phyloP scores from a whole-genome alignment of 441 rosid species.

The Populus trichocarpa region DNA sequence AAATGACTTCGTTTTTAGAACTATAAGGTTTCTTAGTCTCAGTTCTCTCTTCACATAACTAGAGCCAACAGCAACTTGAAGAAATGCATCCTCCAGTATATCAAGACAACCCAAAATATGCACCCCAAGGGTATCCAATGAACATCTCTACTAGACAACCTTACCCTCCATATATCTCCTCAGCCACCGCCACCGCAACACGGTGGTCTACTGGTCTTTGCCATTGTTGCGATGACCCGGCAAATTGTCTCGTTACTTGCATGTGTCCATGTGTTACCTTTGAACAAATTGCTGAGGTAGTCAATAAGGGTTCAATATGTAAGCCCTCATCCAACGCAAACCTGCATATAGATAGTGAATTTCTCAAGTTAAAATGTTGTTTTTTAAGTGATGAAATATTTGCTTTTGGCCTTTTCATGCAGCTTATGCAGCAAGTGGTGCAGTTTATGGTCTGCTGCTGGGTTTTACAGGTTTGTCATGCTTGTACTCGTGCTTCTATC shows the following conservation, averaged over 20 bases:
- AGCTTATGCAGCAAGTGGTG: constrained; percentile 33
- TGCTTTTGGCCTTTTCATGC: background rate
- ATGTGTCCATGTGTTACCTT: constrained; percentile 61
- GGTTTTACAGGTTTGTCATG: constrained; percentile 22
- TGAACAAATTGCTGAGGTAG: constrained; percentile 63
- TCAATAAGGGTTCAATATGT: constrained; percentile 42
- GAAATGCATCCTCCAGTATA: constrained; percentile 27
- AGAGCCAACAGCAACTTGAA: constrained; percentile 1
- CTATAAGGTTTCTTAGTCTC: background rate
- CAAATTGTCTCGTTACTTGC: constrained; percentile 40
- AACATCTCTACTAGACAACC: constrained; percentile 20
- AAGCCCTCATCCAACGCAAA: background rate
- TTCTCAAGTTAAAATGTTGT: background rate
- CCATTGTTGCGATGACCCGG: constrained; percentile 29
- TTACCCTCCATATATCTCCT: constrained; percentile 16
- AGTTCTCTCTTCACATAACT: constrained; percentile 3
- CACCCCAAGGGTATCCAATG: constrained; percentile 32
- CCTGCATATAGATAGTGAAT: background rate
- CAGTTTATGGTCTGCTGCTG: constrained; percentile 18
- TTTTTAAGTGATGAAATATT: background rate
- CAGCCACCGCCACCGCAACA: constrained; percentile 7
- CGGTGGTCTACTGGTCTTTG: constrained; percentile 31
- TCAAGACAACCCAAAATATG: constrained; percentile 29
- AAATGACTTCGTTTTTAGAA: background rate
- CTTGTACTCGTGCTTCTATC: constrained; percentile 29